Conservation (phyloP, 2,329 filamentous ascomycete genomes). For the Fusarium sarcochroum region DNA sequence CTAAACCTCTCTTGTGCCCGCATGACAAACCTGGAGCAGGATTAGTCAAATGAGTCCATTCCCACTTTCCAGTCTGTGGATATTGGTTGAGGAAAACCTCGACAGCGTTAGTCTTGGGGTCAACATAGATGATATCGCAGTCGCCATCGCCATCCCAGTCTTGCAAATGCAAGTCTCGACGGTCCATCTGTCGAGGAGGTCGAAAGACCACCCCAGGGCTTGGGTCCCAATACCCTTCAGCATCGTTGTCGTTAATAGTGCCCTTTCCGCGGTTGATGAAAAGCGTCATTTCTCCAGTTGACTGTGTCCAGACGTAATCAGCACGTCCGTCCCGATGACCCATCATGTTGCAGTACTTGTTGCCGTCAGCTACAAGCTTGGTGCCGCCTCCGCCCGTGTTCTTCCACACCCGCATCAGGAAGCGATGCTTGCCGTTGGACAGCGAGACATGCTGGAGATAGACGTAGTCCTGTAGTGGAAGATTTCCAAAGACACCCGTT, state of each 20-base stretch:
- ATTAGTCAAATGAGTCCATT: not conserved
- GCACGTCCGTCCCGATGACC: conserved; percentile 16
- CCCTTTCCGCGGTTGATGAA: not conserved
- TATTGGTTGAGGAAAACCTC: conserved; percentile 48
- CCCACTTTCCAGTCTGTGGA: conserved; percentile 1
- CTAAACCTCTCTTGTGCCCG: too few species aligned
- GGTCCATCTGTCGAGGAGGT: conserved; percentile 29
- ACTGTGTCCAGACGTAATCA: conserved; percentile 18
- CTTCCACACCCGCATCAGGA: conserved; percentile 4
- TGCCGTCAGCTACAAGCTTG: conserved; percentile 6
- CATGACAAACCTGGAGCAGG: conserved; percentile 23
- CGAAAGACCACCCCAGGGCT: conserved; percentile 3
- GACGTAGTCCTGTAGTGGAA: not conserved
- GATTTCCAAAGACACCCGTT: not conserved
- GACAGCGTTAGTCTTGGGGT: conserved; percentile 46
- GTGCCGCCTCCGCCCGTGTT: conserved; percentile 5
- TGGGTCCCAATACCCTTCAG: not conserved
- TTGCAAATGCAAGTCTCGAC: conserved; percentile 52
- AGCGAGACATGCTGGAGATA: not conserved
- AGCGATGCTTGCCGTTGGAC: not conserved
- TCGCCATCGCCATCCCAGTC: conserved; percentile 57
- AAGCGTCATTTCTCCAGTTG: not conserved
- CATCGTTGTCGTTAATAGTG: not conserved
- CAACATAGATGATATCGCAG: conserved; percentile 53
- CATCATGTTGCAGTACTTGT: conserved; percentile 28